phyloP scores from a whole-genome alignment of 371 early-diverging fungal species.

The Rhizopus arrhizus region DNA sequence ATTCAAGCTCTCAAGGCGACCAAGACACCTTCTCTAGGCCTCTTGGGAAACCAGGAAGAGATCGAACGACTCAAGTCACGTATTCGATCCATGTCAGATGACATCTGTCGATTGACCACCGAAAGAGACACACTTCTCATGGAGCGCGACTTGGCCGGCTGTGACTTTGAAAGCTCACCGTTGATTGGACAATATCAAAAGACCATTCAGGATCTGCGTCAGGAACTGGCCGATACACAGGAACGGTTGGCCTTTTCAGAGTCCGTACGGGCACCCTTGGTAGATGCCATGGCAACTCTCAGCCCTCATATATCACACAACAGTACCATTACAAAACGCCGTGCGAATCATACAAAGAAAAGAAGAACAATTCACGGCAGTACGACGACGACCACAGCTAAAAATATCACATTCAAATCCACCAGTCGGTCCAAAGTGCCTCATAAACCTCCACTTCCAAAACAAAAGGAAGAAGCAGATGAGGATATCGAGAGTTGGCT shows the following conservation, averaged over 20 bases:
- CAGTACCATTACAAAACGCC: constrained; percentile 11
- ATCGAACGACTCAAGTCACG: constrained; percentile 54
- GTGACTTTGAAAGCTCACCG: constrained; percentile 25
- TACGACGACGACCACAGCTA: constrained; percentile 23
- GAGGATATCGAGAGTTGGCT: constrained; percentile 28
- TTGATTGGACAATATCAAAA: constrained; percentile 54
- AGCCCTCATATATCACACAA: constrained; percentile 10
- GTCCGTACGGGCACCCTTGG: constrained; percentile 34
- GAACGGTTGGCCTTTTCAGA: constrained; percentile 32
- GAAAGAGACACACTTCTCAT: constrained; percentile 61
- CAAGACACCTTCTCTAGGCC: not conserved
- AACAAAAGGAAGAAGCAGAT: not conserved
- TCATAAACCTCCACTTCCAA: not conserved
- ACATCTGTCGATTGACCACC: constrained; percentile 53
- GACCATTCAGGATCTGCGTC: constrained; percentile 47
- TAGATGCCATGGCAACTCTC: constrained; percentile 34
- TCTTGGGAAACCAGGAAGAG: constrained; percentile 40
- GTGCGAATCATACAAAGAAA: constrained; percentile 20
- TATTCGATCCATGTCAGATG: constrained; percentile 44
- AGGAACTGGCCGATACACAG: constrained; percentile 42
- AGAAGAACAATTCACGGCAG: constrained; percentile 19
- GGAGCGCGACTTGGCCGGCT: constrained; percentile 44
- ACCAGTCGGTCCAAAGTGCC: constrained; percentile 28
- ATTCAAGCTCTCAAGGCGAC: constrained; percentile 45
- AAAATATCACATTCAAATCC: constrained; percentile 35